Base-by-base conservation (phyloP, 108 stramenopile genomes). In the Cyclotella distinguenda region DNA sequence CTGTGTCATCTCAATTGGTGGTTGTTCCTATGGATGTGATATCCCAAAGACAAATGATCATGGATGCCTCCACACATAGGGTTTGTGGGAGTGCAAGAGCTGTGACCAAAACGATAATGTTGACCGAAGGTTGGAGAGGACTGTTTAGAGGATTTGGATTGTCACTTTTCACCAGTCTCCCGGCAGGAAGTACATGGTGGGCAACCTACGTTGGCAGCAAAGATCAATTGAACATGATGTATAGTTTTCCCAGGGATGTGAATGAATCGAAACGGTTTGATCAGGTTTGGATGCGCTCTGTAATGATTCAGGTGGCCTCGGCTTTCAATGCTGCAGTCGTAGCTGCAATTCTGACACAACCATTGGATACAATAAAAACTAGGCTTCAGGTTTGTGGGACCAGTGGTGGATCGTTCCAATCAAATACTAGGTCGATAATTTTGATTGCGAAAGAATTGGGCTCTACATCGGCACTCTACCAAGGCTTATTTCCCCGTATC, bases 21-120 rank as follows among this genome's bases (percentile, higher is more conserved):
- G 80, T 78, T 10, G 83, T 84, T 2, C 83, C 83, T 3, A 84
- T 84, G 83, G 83, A 84, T 64, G 77, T 84, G 1, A 70, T 84
- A 40, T 78, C 80, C 13, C 83, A 84, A 62, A 73, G 66, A 34
- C 66, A 74, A 74, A 84, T 84, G 76, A 66, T 84, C 0, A 66
- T 72, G 66, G 65, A 70, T 23, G 33, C 49, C 42, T 31, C 60
- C 2, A 32, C 55, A 0, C 77, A 77, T 30, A 57, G 18, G 36
- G 0, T 39, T n/a, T 26, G 49, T n/a, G 70, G 75, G 36, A 74
- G 68, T 56, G 72, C 73, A 18, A 2, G 44, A 11, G 40, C 53
- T 11, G 77, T 82, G 0, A 53, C 47, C 13, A 63, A 55, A 39
- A 18, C 72, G 38, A 63, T 78, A 28, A 42, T 82, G 32, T 27